Percentiles rank a stretch among this genome's conserved stretches.
These are phyloP conservation scores for Teunomyces tritomae DNA, from an alignment of 805 yeast species.

Conservation along the genomic window DNA sequence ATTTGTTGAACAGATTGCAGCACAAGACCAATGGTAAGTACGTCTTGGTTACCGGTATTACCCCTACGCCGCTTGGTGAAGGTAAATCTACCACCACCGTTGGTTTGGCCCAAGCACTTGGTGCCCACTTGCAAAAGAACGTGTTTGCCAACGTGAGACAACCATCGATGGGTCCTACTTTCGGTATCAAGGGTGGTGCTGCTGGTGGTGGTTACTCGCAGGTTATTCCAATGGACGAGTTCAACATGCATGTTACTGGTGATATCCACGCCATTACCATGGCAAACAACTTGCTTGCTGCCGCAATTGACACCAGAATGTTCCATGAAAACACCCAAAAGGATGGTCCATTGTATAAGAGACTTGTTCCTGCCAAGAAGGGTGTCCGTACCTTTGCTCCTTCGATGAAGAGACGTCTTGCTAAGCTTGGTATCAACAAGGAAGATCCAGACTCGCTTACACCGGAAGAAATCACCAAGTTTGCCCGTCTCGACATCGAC, in stretches of 20 bases:
- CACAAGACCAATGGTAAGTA: conserved; percentile 66
- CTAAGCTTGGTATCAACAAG: conserved; percentile 65
- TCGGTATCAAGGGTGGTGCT: conserved; percentile 88
- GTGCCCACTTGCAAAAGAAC: conserved; percentile 67
- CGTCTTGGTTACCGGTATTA: conserved; percentile 76
- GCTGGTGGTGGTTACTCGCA: conserved; percentile 90
- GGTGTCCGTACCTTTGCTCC: conserved; percentile 66
- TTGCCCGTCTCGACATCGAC: conserved; percentile 71
- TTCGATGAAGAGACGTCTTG: conserved; percentile 65
- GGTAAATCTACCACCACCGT: conserved; percentile 84
- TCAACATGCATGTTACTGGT: conserved; percentile 83
- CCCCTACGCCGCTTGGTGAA: conserved; percentile 85
- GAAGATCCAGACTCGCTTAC: conserved; percentile 72
- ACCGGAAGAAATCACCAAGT: conserved; percentile 59
- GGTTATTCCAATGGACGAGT: conserved; percentile 86
- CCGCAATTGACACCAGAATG: conserved; percentile 83
- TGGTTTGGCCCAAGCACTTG: conserved; percentile 77
- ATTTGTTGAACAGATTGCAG: conserved; percentile 59
- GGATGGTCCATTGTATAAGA: conserved; percentile 68
- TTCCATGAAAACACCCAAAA: conserved; percentile 78
- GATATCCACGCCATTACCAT: conserved; percentile 83
- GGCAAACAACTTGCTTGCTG: conserved; percentile 78
- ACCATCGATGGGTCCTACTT: conserved; percentile 87
- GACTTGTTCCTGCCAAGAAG: conserved; percentile 73
- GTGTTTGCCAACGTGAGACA: conserved; percentile 82